A percentile compares a stretch with the other conserved stretches of the same genome.
Conservation (phyloP, 140 eudicot species). For the Anethum foeniculum region DNA sequence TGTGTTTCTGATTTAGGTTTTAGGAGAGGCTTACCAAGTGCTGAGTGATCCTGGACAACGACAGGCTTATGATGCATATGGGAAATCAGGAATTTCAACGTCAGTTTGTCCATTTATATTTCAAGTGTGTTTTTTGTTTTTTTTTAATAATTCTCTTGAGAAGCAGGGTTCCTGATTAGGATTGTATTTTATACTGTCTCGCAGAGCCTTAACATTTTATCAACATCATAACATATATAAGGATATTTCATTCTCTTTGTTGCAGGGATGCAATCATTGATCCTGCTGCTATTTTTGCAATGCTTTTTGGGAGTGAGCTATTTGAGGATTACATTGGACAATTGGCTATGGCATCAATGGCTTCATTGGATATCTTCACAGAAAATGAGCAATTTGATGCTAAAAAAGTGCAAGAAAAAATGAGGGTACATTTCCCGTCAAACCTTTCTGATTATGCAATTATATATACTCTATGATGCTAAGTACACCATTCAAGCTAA, state of each 20-base stretch:
- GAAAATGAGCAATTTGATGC: slow-evolving; percentile 81
- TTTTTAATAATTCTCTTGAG: not conserved
- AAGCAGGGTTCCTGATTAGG: not conserved
- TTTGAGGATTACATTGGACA: slow-evolving; percentile 96
- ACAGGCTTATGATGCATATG: slow-evolving; percentile 80
- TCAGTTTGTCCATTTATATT: slow-evolving; percentile 37
- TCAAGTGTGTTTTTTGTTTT: not conserved
- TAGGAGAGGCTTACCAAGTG: slow-evolving; percentile 98
- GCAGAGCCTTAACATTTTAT: not conserved
- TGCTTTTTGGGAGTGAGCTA: slow-evolving; percentile 96
- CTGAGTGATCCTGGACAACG: slow-evolving; percentile 87
- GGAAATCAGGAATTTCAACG: slow-evolving; percentile 97
- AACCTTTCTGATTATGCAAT: not conserved
- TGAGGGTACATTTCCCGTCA: slow-evolving; percentile 47
- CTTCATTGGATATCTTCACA: slow-evolving; percentile 75
- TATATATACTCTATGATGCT: not conserved
- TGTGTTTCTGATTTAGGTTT: slow-evolving; percentile 36
- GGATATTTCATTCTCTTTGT: slow-evolving; percentile 10
- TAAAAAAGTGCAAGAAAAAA: slow-evolving; percentile 81
- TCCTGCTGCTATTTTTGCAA: slow-evolving; percentile 94
- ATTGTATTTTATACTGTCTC: not conserved
- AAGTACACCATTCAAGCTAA: not conserved
- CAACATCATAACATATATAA: not conserved
- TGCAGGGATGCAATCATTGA: slow-evolving; percentile 88
- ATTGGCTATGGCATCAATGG: slow-evolving; percentile 98